phyloP scores from a whole-genome alignment of 345 rosid species.

The Eucalyptus pauciflora region DNA sequence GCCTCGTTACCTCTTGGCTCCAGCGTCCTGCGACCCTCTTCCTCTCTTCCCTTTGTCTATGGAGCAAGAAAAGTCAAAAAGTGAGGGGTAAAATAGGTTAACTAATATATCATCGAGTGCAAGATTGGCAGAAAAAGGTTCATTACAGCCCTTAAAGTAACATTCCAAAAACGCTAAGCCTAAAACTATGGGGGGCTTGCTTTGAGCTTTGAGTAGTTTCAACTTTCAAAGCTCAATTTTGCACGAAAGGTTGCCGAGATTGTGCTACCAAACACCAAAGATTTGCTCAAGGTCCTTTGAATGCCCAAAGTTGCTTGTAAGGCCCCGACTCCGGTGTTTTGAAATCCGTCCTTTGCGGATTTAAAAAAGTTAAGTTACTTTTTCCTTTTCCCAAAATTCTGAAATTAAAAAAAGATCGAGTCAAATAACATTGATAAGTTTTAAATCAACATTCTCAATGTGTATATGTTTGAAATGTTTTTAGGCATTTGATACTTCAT shows the following conservation, averaged over 20 bases:
- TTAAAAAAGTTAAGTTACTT: not conserved
- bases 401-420: not conserved
- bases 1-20: not conserved
- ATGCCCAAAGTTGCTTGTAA: not conserved
- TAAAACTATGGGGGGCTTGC: not conserved
- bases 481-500: not conserved
- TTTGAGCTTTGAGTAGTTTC: not conserved
- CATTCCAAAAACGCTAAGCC: not conserved
- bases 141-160: not conserved
- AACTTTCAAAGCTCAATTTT: not conserved
- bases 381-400: not conserved
- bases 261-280: not conserved
- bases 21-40: not conserved
- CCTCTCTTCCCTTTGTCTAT: not conserved
- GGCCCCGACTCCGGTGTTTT: not conserved
- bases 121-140: not conserved
- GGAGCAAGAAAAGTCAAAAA: not conserved
- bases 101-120: not conserved
- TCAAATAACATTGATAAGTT: not conserved
- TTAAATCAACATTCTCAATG: not conserved
- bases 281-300: not conserved
- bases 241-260: not conserved
- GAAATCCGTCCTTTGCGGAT: not conserved
- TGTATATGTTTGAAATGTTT: not conserved
- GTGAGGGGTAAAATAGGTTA: not conserved